These are phyloP conservation scores for Zalaria sp. DNA, from an alignment of 2,329 filamentous ascomycete genomes.

Conservation along the genomic window DNA sequence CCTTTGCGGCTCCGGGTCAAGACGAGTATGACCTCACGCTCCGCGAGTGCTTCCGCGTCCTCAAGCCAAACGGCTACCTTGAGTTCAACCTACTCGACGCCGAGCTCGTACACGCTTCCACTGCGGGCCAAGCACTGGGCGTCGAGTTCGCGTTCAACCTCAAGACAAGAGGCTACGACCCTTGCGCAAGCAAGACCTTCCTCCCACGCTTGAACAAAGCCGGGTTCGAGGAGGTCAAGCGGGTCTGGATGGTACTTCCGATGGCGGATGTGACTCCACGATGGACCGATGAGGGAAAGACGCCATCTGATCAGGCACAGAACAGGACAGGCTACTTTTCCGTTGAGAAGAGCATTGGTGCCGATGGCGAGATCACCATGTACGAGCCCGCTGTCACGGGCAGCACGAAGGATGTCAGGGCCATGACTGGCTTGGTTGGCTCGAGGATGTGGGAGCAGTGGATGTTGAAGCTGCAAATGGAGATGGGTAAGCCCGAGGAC, in stretches of 20 bases:
- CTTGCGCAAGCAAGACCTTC: constrained; percentile 68
- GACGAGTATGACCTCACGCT: constrained; percentile 86
- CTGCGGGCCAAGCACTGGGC: constrained; percentile 64
- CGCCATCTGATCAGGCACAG: not conserved
- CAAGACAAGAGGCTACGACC: constrained; percentile 80
- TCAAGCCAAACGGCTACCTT: constrained; percentile 85
- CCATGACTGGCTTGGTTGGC: constrained; percentile 65
- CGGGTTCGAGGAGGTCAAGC: constrained; percentile 67
- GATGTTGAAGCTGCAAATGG: constrained; percentile 76
- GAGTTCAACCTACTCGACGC: constrained; percentile 86
- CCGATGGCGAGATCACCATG: constrained; percentile 10
- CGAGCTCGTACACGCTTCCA: constrained; percentile 74
- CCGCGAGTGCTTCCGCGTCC: constrained; percentile 72
- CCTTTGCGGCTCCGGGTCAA: constrained; percentile 29
- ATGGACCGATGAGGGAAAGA: constrained; percentile 19
- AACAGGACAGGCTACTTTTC: constrained; percentile 1
- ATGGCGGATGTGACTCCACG: constrained; percentile 41
- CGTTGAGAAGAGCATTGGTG: constrained; percentile 21
- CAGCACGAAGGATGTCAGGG: constrained; percentile 19
- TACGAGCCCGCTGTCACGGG: constrained; percentile 19
- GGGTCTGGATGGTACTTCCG: constrained; percentile 80
- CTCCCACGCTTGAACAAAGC: constrained; percentile 57
- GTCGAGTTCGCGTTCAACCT: constrained; percentile 89
- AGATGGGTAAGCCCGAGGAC: constrained; percentile 56
- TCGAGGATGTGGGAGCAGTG: constrained; percentile 94